These are phyloP conservation scores for Leccinum fibrillosum DNA, from an alignment of 768 basidiomycete genomes.

Conservation along the genomic window DNA sequence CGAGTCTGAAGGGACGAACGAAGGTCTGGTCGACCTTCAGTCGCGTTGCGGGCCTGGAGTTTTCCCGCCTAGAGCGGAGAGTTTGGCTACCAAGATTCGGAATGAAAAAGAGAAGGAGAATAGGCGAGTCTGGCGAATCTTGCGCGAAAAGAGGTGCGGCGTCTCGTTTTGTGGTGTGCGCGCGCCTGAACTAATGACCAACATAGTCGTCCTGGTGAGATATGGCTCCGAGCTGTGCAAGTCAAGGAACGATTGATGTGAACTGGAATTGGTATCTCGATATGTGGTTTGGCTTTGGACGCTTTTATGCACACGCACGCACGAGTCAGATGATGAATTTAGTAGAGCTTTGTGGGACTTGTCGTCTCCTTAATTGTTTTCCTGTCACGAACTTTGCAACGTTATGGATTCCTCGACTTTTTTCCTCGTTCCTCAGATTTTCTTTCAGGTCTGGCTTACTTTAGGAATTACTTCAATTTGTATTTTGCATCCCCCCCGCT, in stretches of 20 bases:
- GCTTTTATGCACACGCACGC: neutral
- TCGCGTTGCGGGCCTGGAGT: constrained; percentile 64
- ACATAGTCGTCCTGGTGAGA: constrained; percentile 24
- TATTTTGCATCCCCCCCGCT: neutral
- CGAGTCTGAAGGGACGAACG: constrained; percentile 86
- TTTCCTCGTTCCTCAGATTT: neutral
- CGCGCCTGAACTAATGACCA: constrained; percentile 1
- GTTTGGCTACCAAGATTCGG: constrained; percentile 31
- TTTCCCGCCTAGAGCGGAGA: constrained; percentile 58
- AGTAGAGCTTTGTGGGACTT: constrained; percentile 1
- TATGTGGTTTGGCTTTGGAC: neutral
- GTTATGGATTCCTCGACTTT: neutral
- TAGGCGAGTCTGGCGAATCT: constrained; percentile 63
- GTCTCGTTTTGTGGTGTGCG: neutral
- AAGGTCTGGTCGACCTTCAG: constrained; percentile 75
- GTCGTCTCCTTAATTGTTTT: neutral
- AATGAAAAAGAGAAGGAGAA: constrained; percentile 41
- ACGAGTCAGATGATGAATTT: constrained; percentile 2
- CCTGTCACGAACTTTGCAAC: constrained; percentile 8
- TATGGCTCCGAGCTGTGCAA: constrained; percentile 49
- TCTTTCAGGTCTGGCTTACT: constrained; percentile 3
- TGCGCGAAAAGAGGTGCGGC: constrained; percentile 76
- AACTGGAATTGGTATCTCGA: constrained; percentile 6
- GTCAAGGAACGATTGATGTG: constrained; percentile 59
- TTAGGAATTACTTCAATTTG: constrained; percentile 13